Base-by-base conservation (phyloP, 805 yeast genomes). In the Starmerella asiatica region DNA sequence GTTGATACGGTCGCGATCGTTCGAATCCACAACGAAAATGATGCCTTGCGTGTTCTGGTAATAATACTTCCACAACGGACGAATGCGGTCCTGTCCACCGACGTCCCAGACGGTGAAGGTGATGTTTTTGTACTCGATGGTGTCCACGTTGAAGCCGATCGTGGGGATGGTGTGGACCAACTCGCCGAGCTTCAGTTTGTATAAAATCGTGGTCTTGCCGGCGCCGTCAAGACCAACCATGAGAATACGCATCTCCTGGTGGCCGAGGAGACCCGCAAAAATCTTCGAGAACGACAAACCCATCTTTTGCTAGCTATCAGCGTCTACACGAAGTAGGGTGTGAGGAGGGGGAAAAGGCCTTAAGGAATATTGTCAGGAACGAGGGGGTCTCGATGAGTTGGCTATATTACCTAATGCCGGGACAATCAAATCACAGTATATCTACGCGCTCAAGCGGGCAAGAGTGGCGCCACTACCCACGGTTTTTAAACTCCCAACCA, bases 181-280 rank as follows among this genome's bases (percentile, higher is more conserved):
- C 71, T 85, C 95, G 61, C 94, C 95, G 56, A 85, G 75, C 67
- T 85, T 85, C 65, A 85, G 76, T 71, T 85, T 85, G 70, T 85
- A 85, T 59, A 85, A 73, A 61, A 85, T 86, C 64, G 96, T 85
- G 65, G 95, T 85, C 69, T 85, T 85, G 79, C 96, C 96, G 54
- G 96, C 96, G 60, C 94, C 94, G 66, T 85, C 95, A 57, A 85
- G 75, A 68, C 96, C 96, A 61, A 85, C 95, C 95, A 85, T 85
- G 65, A 85, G 77, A 59, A 85, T 85, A 71, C 95, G 80, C 95
- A 85, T 86, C 65, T 85, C 97, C 70, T 81, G 86, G 68, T 84
- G 85, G 70, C 95, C 96, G 60, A 88, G 82, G 56, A 86, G 91
- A 75, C 86, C 88, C 65, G 78, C 78, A 64, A 88, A 80, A 67